Evolutionary conservation across 768 basidiomycete species (phyloP), one percentile per base, ranked within the genome.

Genomic region (Trametes cinnabarina): DNA sequence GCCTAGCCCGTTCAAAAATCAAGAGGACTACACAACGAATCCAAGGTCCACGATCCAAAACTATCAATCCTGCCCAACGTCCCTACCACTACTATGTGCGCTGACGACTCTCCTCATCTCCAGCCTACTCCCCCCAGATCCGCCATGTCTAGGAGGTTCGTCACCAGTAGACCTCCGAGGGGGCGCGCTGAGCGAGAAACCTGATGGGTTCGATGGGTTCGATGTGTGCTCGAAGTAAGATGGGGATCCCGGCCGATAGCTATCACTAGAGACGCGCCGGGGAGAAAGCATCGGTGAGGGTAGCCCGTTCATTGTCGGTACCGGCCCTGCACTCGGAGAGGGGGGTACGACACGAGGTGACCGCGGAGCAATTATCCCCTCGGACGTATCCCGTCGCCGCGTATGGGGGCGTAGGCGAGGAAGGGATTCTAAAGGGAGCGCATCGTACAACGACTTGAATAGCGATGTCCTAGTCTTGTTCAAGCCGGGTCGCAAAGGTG

Each of bases 291-390:
- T 34, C 17, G 66, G 68, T 0, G 70, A 65, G 25, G 59, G 55
- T 12, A 68, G 25, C 23, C 49, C 61, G 3, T 55, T 58, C 48
- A 61, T 59, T 1, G 61, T 54, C 1, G 63, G 48, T 15, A 62
- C 55, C 25, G 68, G 55, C 23, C 48, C 40, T 48, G 67, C 47
- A 9, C 64, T 61, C 40, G 61, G 68, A 10, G 64, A 64, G 20
- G 64, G 57, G 10, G 57, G 57, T 17, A 62, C 52, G 37, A 51
- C 14, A 10, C 55, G 63, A 1, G 71, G 71, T 15, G 86, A 77
- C 12, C 76, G 82, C 14, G 87, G 87, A 0, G 88, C 83, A 57
- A 93, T 83, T 51, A 92, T 74, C 12, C 89, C 92, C 63, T 90
- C 85, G 14, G 84, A 76, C 7, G 79, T 74, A 35, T 78, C 76